Evolutionary conservation across 805 yeast species (phyloP), one percentile per base, ranked within the genome.

Genomic region (Pichia thaimueangensis): DNA sequence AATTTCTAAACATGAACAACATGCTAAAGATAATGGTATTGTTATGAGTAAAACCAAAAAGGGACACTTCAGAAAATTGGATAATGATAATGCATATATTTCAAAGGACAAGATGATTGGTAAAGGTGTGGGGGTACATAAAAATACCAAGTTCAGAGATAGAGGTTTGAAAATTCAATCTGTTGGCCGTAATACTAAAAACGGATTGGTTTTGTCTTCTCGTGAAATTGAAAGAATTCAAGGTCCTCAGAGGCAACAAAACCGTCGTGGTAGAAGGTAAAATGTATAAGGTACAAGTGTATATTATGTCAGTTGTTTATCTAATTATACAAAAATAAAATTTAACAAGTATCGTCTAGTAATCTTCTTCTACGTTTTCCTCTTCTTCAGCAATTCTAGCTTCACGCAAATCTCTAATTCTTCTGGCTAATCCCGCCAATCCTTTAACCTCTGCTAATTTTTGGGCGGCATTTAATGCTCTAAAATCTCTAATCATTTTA

Each of bases 11-110:
- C 76, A 70, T 55, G 95, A 86, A 58, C 67, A 71, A 39, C 88
- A 86, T 39, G 97, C 98, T 7, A 73, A 69, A 47, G 91, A 91
- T 16, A 95, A 94, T 5, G 97, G 97, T 12, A 85, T 91, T 42
- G 73, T 93, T n/a, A 66, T 91, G 33, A 78, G 95, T 4, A 80
- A 74, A 54, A 78, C 72, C 22, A 71, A 70, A 52, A 81, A 79
- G 62, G 89, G 87, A 6, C 76, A 81, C 47, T 67, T 81, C 43
- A 69, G 93, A 53, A 68, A 67, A 42, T 56, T 76, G 49, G 45
- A 42, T 16, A 64, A 69, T 35, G 86, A 82, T 37, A 66, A 68
- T 43, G 78, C 80, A 7, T 70, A 71, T 15, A 73, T 78, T 12
- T 61, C 68, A 11, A 54, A 67, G n/a, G 69, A 75, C 31, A 75